Conservation (phyloP, 345 rosid species). For the Eucalyptus victrix region DNA sequence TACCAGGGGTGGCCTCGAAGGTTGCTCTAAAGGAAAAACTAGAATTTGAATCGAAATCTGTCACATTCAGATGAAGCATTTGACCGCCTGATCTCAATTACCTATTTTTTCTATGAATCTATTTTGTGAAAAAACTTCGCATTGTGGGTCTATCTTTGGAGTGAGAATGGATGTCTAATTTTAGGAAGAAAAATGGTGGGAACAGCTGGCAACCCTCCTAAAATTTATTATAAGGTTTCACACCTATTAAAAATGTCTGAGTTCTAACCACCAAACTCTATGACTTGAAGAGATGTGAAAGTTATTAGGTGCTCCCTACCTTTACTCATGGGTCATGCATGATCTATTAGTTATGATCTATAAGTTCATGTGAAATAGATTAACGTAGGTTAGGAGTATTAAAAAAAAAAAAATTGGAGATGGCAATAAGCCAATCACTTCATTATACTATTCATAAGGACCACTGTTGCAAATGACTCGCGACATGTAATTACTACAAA, state of each 20-base stretch:
- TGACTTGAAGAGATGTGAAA: not conserved
- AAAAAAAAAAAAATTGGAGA: not conserved
- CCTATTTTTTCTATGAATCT: fast-evolving
- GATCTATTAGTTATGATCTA: too few species aligned
- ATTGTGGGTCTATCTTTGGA: not conserved
- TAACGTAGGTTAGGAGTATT: too few species aligned
- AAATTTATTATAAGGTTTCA: not conserved
- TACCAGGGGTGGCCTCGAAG: not conserved
- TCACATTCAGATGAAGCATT: not conserved
- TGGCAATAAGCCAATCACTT: not conserved
- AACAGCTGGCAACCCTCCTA: not conserved
- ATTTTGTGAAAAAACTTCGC: fast-evolving
- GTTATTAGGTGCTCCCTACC: not conserved
- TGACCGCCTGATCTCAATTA: not conserved
- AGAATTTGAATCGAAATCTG: not conserved
- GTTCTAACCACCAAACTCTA: not conserved
- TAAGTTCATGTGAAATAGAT: not conserved
- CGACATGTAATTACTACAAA: fast-evolving
- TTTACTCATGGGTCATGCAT: fast-evolving
- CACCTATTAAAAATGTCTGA: fast-evolving
- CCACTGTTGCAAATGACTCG: not conserved
- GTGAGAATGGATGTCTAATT: not conserved
- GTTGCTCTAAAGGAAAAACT: fast-evolving
- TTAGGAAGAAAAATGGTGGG: not conserved
- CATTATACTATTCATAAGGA: not conserved